Base-by-base conservation (phyloP, 768 basidiomycete genomes). In the Serpula lacrymans region DNA sequence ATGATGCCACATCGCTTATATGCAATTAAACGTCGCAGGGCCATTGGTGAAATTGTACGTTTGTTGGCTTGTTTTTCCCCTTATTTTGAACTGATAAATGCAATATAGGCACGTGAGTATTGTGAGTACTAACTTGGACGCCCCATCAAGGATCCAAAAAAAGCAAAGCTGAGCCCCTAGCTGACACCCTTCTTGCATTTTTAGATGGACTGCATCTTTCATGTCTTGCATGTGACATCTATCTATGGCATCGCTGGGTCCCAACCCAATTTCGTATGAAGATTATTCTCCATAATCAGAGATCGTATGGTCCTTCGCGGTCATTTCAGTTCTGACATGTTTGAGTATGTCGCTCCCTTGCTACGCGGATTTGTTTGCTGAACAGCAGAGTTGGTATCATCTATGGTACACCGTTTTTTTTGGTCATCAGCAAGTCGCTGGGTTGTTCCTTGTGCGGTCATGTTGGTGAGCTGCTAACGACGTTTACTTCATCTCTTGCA, bases 131-230 rank as follows among this genome's bases (percentile, higher is more conserved):
- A n/a, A n/a, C n/a, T n/a, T n/a, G n/a, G n/a, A n/a, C n/a, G n/a
- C n/a, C n/a, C n/a, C n/a, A n/a, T n/a, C n/a, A n/a, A n/a, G n/a
- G n/a, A n/a, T n/a, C n/a, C n/a, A n/a, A n/a, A n/a, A n/a, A n/a
- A 14, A 6, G 31, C 14, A 14, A 33, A 8, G 6, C n/a, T 33
- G n/a, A 33, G 31, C 31, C 20, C 14, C 20, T 14, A 8, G 6
- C 20, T 33, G n/a, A n/a, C n/a, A 18, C 31, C 20, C 20, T 33
- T n/a, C 14, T 6, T 14, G 20, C 14, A 18, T 14, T 33, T n/a
- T n/a, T n/a, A n/a, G n/a, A 18, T 33, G 31, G 14, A 33, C n/a
- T 33, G 31, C 20, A n/a, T 33, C 31, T n/a, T n/a, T 33, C 31
- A 8, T 33, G 31, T 14, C 8, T 33, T n/a, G n/a, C 31, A n/a